These are phyloP conservation scores for Verticillium nonalfalfae DNA, from an alignment of 2,329 filamentous ascomycete species.

Conservation along the genomic window DNA sequence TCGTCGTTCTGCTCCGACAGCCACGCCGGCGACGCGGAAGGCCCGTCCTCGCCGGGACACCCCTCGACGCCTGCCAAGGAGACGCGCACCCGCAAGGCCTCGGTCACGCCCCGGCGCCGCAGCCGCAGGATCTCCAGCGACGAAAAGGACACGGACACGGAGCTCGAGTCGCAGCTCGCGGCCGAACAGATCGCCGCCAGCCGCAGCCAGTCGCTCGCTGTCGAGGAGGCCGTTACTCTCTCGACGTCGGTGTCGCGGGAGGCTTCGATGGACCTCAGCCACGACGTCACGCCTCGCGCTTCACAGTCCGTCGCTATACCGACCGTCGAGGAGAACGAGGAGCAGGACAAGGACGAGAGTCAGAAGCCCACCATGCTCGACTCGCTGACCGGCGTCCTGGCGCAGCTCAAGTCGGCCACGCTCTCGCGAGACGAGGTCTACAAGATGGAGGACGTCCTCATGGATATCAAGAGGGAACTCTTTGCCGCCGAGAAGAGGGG, in stretches of 20 bases:
- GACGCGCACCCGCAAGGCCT: neutral
- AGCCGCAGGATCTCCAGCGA: neutral
- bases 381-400: conserved; percentile 49
- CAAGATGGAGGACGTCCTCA: conserved; percentile 70
- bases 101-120: neutral
- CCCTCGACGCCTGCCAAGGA: neutral
- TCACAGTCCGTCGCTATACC: neutral
- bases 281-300: neutral
- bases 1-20: neutral
- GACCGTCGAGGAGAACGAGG: neutral
- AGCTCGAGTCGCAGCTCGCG: conserved; percentile 32
- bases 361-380: conserved; percentile 40
- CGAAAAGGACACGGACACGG: conserved; percentile 28
- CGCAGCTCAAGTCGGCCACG: conserved; percentile 50
- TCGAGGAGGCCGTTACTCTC: conserved; percentile 9
- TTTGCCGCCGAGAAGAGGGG: conserved; percentile 63
- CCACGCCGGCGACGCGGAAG: neutral
- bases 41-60: neutral
- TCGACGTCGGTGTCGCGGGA: conserved; percentile 6
- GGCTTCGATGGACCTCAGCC: conserved; percentile 15
- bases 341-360: conserved; percentile 18
- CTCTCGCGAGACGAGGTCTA: conserved; percentile 61
- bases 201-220: conserved; percentile 19
- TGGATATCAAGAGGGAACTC: conserved; percentile 70
- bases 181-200: conserved; percentile 32